These are phyloP conservation scores for Ilyonectria destructans DNA, from an alignment of 2,329 filamentous ascomycete genomes.

Conservation along the genomic window DNA sequence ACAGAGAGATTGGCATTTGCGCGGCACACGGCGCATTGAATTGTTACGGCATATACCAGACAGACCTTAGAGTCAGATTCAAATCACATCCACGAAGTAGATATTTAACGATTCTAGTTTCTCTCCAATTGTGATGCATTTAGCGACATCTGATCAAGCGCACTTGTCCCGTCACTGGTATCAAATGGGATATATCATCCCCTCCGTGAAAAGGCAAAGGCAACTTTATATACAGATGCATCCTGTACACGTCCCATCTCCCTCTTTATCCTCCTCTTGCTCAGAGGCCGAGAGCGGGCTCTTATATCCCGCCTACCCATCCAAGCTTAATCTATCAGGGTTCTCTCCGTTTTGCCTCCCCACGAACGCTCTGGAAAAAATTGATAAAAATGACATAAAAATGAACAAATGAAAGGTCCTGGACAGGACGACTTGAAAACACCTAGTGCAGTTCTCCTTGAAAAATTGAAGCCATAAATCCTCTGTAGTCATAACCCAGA, in stretches of 20 bases:
- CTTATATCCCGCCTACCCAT: conserved; percentile 31
- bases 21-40: background rate
- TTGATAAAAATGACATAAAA: conserved; percentile 45
- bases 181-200: conserved; percentile 31
- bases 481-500: conserved; percentile 50
- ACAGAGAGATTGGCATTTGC: too few species aligned
- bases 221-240: conserved; percentile 54
- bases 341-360: conserved; percentile 48
- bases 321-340: conserved; percentile 46
- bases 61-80: background rate
- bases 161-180: conserved; percentile 38
- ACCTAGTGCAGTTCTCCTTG: conserved; percentile 43
- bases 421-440: conserved; percentile 36
- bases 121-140: conserved; percentile 37
- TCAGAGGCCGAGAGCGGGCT: conserved; percentile 21
- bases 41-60: background rate
- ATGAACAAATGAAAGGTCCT: conserved; percentile 47
- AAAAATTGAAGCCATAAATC: conserved; percentile 48
- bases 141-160: conserved; percentile 31
- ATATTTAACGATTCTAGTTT: conserved; percentile 34
- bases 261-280: conserved; percentile 38
- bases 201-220: conserved; percentile 35
- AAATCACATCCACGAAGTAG: conserved; percentile 7
- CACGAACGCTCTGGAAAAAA: conserved; percentile 46
- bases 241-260: conserved; percentile 35